Evolutionary conservation across 1,284 basidiomycete genomes (phyloP).

Genomic region (Neonothopanus nambi): DNA sequence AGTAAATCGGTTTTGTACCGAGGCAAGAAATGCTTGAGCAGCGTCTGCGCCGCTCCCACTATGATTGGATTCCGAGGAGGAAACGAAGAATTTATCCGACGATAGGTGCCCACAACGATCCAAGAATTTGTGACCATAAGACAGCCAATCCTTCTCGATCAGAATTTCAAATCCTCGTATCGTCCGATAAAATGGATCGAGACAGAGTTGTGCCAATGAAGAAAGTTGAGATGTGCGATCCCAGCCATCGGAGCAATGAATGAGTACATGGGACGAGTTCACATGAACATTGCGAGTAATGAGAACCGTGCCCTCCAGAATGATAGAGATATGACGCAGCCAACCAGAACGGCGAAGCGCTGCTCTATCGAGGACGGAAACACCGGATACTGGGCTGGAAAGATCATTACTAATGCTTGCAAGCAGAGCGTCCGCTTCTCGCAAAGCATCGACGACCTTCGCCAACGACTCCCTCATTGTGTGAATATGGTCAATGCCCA

Average conservation of each 20-base stretch:
- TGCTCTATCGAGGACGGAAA: constrained; percentile 73
- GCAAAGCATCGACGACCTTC: constrained; percentile 82
- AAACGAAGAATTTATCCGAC: constrained; percentile 86
- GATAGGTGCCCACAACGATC: constrained; percentile 95
- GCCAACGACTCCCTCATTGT: constrained; percentile 91
- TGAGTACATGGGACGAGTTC: constrained; percentile 95
- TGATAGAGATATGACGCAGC: constrained; percentile 88
- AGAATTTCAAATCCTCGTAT: constrained; percentile 89
- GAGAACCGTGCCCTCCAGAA: constrained; percentile 87
- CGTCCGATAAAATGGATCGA: constrained; percentile 96
- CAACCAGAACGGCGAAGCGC: constrained; percentile 88
- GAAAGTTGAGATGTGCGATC: constrained; percentile 96
- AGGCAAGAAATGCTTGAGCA: constrained; percentile 88
- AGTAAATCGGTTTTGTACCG: constrained; percentile 85
- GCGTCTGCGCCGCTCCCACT: constrained; percentile 70
- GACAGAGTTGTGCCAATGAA: constrained; percentile 87
- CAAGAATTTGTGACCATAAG: constrained; percentile 94
- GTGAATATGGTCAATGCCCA: constrained; percentile 98
- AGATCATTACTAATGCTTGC: constrained; percentile 58
- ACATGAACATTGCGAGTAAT: constrained; percentile 93
- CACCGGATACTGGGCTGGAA: constrained; percentile 47
- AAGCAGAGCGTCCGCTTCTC: constrained; percentile 69
- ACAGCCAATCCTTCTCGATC: constrained; percentile 97
- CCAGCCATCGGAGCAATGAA: constrained; percentile 99
- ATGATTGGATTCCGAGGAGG: constrained; percentile 60